Conservation (phyloP, 768 basidiomycete genomes). For the Lenzites betulinus region DNA sequence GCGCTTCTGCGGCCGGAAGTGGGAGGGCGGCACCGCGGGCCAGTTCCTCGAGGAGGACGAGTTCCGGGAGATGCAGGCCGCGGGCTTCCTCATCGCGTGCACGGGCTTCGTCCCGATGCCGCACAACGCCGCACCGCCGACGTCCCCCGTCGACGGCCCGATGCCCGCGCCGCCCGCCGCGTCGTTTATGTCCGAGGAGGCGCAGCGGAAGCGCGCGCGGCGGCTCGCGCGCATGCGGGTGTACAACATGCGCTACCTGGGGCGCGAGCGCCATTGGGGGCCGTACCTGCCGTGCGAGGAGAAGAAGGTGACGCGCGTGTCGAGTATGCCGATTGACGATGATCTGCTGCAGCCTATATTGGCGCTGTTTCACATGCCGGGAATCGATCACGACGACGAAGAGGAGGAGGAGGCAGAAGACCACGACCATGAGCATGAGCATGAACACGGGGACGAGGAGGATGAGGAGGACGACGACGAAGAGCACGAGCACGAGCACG, state of each 20-base stretch:
- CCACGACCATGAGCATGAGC: constrained; percentile 20
- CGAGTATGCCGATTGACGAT: constrained; percentile 2
- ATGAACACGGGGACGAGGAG: background rate
- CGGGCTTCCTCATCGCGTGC: constrained; percentile 46
- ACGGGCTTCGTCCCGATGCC: constrained; percentile 42
- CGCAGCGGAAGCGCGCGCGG: constrained; percentile 25
- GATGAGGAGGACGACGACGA: constrained; percentile 5
- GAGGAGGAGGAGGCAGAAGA: constrained; percentile 19
- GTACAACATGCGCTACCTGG: constrained; percentile 31
- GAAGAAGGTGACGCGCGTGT: background rate
- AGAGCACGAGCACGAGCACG: constrained; percentile 18
- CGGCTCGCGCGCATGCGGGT: constrained; percentile 29
- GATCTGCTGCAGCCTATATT: constrained; percentile 22
- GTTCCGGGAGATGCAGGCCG: constrained; percentile 38
- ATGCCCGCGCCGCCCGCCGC: background rate
- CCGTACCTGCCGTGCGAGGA: constrained; percentile 23
- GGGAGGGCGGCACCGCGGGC: constrained; percentile 17
- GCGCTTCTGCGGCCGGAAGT: constrained; percentile 21
- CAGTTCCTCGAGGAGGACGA: constrained; percentile 27
- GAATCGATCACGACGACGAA: constrained; percentile 18
- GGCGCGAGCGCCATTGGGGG: constrained; percentile 28
- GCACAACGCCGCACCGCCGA: background rate
- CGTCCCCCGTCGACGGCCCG: background rate
- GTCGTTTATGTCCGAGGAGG: constrained; percentile 12
- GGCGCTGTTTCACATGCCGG: constrained; percentile 11